phyloP scores from a whole-genome alignment of 169 alveolate species.

The Eimeria falciformis region DNA sequence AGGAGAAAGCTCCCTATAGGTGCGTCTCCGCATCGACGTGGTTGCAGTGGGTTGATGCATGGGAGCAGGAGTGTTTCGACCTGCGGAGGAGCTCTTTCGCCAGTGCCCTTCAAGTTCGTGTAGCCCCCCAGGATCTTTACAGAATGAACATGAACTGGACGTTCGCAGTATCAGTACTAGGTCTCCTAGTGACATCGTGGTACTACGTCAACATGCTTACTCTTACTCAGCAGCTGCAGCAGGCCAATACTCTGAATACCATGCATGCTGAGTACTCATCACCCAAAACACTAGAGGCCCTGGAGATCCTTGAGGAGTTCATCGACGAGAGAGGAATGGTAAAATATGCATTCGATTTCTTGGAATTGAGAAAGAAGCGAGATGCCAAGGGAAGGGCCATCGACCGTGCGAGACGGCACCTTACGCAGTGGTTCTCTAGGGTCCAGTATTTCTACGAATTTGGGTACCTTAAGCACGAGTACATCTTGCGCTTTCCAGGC shows the following conservation, averaged over 20 bases:
- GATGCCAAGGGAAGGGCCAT: conserved; percentile 58
- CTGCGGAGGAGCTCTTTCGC: too few relatives aligned
- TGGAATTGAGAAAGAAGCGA: conserved; percentile 50
- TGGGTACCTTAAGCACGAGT: conserved; percentile 55
- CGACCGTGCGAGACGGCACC: conserved; percentile 74
- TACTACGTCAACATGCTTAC: conserved; percentile 73
- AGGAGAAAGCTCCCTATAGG: too few relatives aligned
- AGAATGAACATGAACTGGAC: conserved; percentile 46
- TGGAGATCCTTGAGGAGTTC: conserved; percentile 75
- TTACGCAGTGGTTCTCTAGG: conserved; percentile 74
- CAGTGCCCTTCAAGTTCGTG: too few relatives aligned
- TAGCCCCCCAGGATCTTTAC: neutral
- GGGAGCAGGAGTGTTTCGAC: too few relatives aligned
- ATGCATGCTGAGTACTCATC: conserved; percentile 71
- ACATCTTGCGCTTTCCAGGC: conserved; percentile 70
- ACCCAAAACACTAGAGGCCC: conserved; percentile 65
- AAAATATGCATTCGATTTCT: conserved; percentile 55
- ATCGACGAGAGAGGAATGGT: conserved; percentile 68
- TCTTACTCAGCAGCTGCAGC: conserved; percentile 69
- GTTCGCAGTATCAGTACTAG: conserved; percentile 40
- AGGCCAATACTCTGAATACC: conserved; percentile 75
- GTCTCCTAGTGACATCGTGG: conserved; percentile 64
- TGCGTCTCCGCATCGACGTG: too few relatives aligned
- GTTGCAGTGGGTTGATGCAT: too few relatives aligned
- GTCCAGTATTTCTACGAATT: conserved; percentile 68